These are phyloP conservation scores for Citrus trifoliata DNA, from an alignment of 345 rosid species.

Conservation along the genomic window DNA sequence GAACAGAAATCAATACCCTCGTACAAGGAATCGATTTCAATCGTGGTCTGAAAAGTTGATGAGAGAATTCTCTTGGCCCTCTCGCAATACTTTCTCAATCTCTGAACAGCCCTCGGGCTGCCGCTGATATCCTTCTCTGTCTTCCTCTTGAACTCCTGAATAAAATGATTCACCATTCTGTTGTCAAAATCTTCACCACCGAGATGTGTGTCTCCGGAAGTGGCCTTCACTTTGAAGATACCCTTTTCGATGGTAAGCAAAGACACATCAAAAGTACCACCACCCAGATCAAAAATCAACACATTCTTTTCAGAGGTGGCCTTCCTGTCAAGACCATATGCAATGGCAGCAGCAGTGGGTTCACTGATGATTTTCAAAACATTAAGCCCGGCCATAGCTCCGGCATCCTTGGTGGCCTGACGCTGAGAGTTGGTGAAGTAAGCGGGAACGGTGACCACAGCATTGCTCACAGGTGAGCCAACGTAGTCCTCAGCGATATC, in stretches of 20 bases:
- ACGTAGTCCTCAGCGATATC: slow-evolving; percentile 55
- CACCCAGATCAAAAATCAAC: slow-evolving; percentile 48
- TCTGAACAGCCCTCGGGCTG: slow-evolving; percentile 39
- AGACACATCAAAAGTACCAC: slow-evolving; percentile 56
- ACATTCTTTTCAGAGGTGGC: slow-evolving; percentile 40
- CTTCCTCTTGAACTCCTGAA: slow-evolving; percentile 41
- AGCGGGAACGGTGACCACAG: slow-evolving; percentile 47
- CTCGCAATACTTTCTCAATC: slow-evolving; percentile 31
- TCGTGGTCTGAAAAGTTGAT: slow-evolving; percentile 29
- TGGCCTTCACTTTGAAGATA: slow-evolving; percentile 47
- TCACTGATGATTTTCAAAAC: slow-evolving; percentile 37
- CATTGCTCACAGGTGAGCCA: slow-evolving; percentile 32
- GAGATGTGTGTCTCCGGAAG: slow-evolving; percentile 46
- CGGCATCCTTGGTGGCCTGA: slow-evolving; percentile 46
- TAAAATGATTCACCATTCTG: slow-evolving; percentile 41
- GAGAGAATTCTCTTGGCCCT: slow-evolving; percentile 36
- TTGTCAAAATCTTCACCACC: slow-evolving; percentile 48
- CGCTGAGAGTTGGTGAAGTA: slow-evolving; percentile 48
- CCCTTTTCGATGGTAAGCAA: slow-evolving; percentile 43
- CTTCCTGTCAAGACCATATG: slow-evolving; percentile 50
- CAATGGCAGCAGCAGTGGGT: slow-evolving; percentile 50
- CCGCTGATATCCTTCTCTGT: slow-evolving; percentile 39
- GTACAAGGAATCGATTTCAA: slow-evolving; percentile 37
- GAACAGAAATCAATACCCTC: slow-evolving; percentile 41
- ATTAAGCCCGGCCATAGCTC: slow-evolving; percentile 33